These are phyloP conservation scores for Cyphellophora europaea DNA, from an alignment of 2,329 filamentous ascomycete species.

Conservation along the genomic window DNA sequence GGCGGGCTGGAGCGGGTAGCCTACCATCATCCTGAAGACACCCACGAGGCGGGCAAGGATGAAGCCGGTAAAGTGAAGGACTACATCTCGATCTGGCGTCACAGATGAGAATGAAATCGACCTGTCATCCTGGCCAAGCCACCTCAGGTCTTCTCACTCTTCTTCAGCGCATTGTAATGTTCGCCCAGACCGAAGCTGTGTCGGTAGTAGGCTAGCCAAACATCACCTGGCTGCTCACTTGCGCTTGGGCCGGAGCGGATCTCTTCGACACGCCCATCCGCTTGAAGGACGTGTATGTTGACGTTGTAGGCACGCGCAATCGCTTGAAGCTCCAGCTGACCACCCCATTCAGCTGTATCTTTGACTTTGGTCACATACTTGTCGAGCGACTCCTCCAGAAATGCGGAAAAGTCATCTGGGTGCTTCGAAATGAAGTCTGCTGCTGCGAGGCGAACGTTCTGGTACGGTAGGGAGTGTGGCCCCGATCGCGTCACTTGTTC, in stretches of 20 bases:
- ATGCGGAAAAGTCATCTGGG: slow-evolving; percentile 72
- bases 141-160: slow-evolving; percentile 5
- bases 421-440: slow-evolving; percentile 69
- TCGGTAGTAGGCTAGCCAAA: slow-evolving; percentile 93
- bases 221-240: slow-evolving; percentile 28
- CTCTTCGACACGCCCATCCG: slow-evolving; percentile 67
- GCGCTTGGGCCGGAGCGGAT: slow-evolving; percentile 44
- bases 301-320: slow-evolving; percentile 72
- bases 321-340: slow-evolving; percentile 80
- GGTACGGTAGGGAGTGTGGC: slow-evolving; percentile 44
- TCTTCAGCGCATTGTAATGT: slow-evolving; percentile 84
- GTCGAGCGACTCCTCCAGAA: slow-evolving; percentile 71
- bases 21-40: slow-evolving; percentile 47
- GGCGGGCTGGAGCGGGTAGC: slow-evolving; percentile 36
- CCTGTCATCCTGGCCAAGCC: not conserved
- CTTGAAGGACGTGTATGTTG: slow-evolving; percentile 74
- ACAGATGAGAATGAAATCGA: slow-evolving; percentile 15
- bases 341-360: slow-evolving; percentile 91
- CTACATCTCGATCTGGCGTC: slow-evolving; percentile 34
- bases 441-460: slow-evolving; percentile 58
- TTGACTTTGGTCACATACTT: slow-evolving; percentile 67
- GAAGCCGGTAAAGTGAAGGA: slow-evolving; percentile 31
- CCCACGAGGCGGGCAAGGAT: slow-evolving; percentile 45
- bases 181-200: slow-evolving; percentile 91
- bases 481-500: slow-evolving; percentile 9